Percentiles rank a stretch among this genome's conserved stretches.
phyloP scores from a whole-genome alignment of 2,329 filamentous ascomycete species.

The Cadophora sp. region DNA sequence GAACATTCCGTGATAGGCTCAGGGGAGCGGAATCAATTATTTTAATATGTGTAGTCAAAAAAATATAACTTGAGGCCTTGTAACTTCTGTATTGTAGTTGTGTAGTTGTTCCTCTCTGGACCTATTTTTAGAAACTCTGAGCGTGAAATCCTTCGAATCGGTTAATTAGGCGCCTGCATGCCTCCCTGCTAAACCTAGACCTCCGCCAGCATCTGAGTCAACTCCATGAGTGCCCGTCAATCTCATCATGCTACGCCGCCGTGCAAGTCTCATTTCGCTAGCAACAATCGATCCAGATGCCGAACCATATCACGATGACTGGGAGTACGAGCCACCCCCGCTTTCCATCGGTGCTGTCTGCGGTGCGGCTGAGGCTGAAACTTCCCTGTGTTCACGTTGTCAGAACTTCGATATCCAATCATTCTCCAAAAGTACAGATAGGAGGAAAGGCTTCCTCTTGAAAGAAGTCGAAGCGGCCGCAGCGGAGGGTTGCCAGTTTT shows the following conservation, averaged over 20 bases:
- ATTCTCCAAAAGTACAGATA: not conserved
- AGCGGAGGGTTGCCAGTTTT: constrained; percentile 16
- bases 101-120: not conserved
- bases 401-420: constrained; percentile 19
- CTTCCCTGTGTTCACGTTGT: constrained; percentile 16
- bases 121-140: not conserved
- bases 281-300: not conserved
- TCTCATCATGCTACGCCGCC: not conserved
- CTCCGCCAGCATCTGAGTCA: not conserved
- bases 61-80: no score
- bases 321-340: constrained; percentile 3
- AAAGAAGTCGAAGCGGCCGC: constrained; percentile 13
- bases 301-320: constrained; percentile 14
- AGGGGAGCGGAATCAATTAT: no score
- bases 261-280: constrained; percentile 3
- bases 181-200: no score
- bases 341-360: not conserved
- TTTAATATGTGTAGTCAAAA: no score
- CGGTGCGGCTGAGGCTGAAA: not conserved
- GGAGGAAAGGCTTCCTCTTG: constrained; percentile 7
- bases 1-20: no score
- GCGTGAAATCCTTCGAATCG: not conserved
- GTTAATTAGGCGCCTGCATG: not conserved
- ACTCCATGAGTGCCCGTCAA: not conserved
- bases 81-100: not conserved